Conservation (phyloP, 371 early-diverging fungal genomes). For the Lichtheimia ornata region DNA sequence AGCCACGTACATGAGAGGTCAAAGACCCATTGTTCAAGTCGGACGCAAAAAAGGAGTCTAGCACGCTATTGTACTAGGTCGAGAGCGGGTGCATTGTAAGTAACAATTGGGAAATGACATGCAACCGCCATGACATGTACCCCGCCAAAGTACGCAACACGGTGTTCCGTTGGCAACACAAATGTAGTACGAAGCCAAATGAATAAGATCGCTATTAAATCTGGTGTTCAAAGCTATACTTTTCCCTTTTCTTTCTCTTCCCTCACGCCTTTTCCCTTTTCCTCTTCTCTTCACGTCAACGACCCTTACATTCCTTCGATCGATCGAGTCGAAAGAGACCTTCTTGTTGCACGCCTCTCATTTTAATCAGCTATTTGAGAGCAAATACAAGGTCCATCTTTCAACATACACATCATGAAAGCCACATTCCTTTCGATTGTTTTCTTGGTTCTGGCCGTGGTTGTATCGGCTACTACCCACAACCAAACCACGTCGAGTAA, state of each 20-base stretch:
- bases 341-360: no score
- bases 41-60: no score
- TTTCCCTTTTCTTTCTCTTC: background rate
- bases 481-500: background rate
- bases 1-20: no score
- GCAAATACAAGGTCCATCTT: no score
- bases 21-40: no score
- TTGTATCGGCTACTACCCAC: slow-evolving; percentile 7
- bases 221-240: background rate
- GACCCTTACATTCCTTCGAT: background rate
- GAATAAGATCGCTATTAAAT: slow-evolving; percentile 7
- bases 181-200: slow-evolving; percentile 19
- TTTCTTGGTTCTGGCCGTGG: slow-evolving; percentile 3
- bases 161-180: slow-evolving; percentile 9
- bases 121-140: no score
- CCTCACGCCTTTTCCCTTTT: slow-evolving; percentile 3
- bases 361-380: no score
- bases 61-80: no score
- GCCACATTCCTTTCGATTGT: slow-evolving; percentile 4
- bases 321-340: background rate
- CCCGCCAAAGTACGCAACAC: no score
- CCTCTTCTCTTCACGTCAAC: background rate
- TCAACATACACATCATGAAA: slow-evolving; percentile 4
- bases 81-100: no score
- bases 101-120: no score